Conservation (phyloP, 129 eudicot species). For the Lactuca sativa region DNA sequence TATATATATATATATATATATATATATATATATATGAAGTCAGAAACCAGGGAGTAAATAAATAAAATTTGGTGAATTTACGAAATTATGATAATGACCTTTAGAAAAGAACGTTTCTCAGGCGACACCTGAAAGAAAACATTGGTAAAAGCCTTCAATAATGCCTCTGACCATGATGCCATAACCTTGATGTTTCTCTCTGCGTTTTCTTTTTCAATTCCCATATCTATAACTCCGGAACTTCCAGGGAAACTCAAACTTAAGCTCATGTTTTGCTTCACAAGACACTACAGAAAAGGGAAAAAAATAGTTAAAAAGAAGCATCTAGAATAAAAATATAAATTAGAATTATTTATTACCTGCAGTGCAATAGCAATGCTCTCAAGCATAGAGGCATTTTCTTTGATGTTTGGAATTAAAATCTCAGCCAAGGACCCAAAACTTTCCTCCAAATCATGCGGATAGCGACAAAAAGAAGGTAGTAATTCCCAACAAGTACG, state of each 20-base stretch:
- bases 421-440: slow-evolving; percentile 50
- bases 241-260: background rate
- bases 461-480: slow-evolving; percentile 76
- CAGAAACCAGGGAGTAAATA: background rate
- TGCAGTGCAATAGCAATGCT: slow-evolving; percentile 60
- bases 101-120: slow-evolving; percentile 49
- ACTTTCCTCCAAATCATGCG: slow-evolving; percentile 53
- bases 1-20: too few species aligned
- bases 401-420: slow-evolving; percentile 50
- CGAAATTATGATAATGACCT: slow-evolving; percentile 45
- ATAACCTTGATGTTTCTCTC: slow-evolving; percentile 55
- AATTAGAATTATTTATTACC: slow-evolving; percentile 34
- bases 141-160: slow-evolving; percentile 58
- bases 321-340: background rate
- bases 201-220: slow-evolving; percentile 48
- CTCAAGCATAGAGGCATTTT: slow-evolving; percentile 70
- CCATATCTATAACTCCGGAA: slow-evolving; percentile 35
- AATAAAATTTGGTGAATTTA: background rate
- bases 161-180: slow-evolving; percentile 58
- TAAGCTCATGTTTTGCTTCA: slow-evolving; percentile 50
- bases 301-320: background rate
- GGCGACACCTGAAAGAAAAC: slow-evolving; percentile 47
- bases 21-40: background rate
- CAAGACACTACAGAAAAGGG: slow-evolving; percentile 54
- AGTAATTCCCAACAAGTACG: slow-evolving; percentile 74